phyloP scores from a whole-genome alignment of 129 eudicot genomes.

The Artemisia annua region DNA sequence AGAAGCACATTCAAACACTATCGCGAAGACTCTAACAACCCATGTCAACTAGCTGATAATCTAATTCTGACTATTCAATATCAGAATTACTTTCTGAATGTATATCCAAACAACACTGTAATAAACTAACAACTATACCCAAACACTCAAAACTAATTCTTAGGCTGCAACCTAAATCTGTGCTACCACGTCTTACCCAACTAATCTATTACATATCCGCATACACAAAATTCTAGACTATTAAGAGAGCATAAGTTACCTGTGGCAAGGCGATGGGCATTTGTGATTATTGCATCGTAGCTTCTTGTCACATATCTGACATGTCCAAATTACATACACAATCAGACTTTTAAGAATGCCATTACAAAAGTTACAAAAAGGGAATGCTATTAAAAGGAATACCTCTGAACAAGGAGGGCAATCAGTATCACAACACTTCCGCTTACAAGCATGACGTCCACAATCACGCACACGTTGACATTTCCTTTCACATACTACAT shows the following conservation, averaged over 20 bases:
- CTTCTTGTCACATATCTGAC: conserved; percentile 90
- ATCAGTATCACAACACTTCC: conserved; percentile 93
- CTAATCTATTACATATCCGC: background rate
- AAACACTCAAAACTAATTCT: too few species aligned
- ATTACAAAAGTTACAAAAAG: conserved; percentile 16
- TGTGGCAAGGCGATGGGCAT: conserved; percentile 98
- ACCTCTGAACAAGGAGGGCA: conserved; percentile 99
- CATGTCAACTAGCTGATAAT: too few species aligned
- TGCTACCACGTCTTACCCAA: too few species aligned
- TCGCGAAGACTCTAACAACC: too few species aligned
- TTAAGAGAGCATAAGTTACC: conserved; percentile 43
- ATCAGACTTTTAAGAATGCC: conserved; percentile 7
- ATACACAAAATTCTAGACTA: conserved; percentile 2
- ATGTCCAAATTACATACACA: conserved; percentile 1
- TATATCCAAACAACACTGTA: too few species aligned
- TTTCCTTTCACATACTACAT: conserved; percentile 92
- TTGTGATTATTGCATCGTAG: conserved; percentile 97
- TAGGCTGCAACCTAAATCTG: background rate
- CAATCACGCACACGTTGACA: conserved; percentile 80
- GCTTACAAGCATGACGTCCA: conserved; percentile 97
- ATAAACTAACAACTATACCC: too few species aligned
- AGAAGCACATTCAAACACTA: too few species aligned
- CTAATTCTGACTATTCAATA: too few species aligned
- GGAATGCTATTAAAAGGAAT: background rate
- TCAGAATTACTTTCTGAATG: too few species aligned